These are phyloP conservation scores for Linum tenue DNA, from an alignment of 345 rosid genomes.

Conservation along the genomic window DNA sequence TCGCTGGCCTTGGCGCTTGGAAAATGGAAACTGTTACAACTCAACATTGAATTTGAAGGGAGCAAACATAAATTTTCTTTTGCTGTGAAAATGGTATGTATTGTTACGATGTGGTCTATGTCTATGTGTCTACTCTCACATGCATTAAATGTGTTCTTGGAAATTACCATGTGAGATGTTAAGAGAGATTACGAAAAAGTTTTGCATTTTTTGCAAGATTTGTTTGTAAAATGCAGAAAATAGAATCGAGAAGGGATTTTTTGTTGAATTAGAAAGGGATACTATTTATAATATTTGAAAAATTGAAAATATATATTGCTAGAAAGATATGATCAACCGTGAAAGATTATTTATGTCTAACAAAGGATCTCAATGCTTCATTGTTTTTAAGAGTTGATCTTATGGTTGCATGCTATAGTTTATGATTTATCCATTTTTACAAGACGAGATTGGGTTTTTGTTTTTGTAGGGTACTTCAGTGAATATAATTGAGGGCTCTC, in stretches of 20 bases:
- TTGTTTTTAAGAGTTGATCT: not conserved
- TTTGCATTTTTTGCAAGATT: too few relatives aligned
- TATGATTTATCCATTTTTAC: not conserved
- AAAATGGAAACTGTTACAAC: not conserved
- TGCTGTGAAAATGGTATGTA: not conserved
- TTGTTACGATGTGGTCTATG: not conserved
- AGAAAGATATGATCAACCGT: too few relatives aligned
- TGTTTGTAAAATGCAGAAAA: too few relatives aligned
- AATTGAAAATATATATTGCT: too few relatives aligned
- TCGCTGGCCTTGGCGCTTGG: not conserved
- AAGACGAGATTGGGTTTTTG: not conserved
- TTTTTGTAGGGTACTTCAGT: constrained; percentile 1
- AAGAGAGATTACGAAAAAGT: too few relatives aligned
- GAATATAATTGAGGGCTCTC: constrained; percentile 5
- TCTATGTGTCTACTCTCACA: not conserved
- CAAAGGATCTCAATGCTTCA: not conserved
- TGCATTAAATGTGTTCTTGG: not conserved
- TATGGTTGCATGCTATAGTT: not conserved
- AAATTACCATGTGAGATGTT: not conserved
- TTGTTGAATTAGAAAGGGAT: too few relatives aligned
- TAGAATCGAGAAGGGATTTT: too few relatives aligned
- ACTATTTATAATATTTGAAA: too few relatives aligned
- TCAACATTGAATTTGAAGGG: not conserved
- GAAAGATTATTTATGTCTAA: too few relatives aligned
- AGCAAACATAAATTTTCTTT: not conserved